These are phyloP conservation scores for Elaeagnus macrophylla DNA, from an alignment of 306 rosid species.

Conservation along the genomic window DNA sequence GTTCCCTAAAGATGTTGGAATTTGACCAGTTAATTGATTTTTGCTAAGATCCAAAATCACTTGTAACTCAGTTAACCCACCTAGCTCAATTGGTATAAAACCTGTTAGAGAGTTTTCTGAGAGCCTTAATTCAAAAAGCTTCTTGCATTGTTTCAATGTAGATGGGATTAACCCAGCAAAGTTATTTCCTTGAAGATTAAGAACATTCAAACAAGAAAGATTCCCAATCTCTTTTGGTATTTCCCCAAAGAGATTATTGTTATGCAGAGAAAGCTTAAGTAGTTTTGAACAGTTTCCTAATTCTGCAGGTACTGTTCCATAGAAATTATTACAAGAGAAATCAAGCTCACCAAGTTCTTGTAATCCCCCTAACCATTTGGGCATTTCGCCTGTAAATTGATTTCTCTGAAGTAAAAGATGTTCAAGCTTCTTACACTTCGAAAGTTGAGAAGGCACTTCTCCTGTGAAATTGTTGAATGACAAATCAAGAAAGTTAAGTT, in stretches of 20 bases:
- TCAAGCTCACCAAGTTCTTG: slow-evolving; percentile 80
- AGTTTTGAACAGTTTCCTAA: slow-evolving; percentile 65
- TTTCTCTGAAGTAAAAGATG: slow-evolving; percentile 66
- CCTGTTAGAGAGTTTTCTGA: slow-evolving; percentile 65
- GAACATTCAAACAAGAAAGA: slow-evolving; percentile 70
- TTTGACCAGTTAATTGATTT: slow-evolving; percentile 52
- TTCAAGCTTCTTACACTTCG: slow-evolving; percentile 48
- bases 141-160: slow-evolving; percentile 50
- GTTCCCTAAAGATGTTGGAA: slow-evolving; percentile 67
- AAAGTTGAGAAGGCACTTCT: slow-evolving; percentile 42
- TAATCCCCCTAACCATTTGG: slow-evolving; percentile 57
- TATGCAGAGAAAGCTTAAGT: slow-evolving; percentile 66
- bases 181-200: slow-evolving; percentile 55
- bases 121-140: slow-evolving; percentile 74
- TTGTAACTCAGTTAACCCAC: slow-evolving; percentile 62
- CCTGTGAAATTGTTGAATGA: slow-evolving; percentile 68
- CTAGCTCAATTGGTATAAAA: slow-evolving; percentile 55
- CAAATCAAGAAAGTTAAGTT: slow-evolving; percentile 75
- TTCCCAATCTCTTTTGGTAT: slow-evolving; percentile 82
- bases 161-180: slow-evolving; percentile 68
- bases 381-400: slow-evolving; percentile 45
- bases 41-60: slow-evolving; percentile 70
- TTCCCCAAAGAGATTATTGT: slow-evolving; percentile 62
- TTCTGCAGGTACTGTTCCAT: slow-evolving; percentile 57
- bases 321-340: slow-evolving; percentile 62